Percentiles rank a stretch among this genome's conserved stretches.
Evolutionary conservation across 208 protist genomes (phyloP).

Genomic region (Crithidia bombi): DNA sequence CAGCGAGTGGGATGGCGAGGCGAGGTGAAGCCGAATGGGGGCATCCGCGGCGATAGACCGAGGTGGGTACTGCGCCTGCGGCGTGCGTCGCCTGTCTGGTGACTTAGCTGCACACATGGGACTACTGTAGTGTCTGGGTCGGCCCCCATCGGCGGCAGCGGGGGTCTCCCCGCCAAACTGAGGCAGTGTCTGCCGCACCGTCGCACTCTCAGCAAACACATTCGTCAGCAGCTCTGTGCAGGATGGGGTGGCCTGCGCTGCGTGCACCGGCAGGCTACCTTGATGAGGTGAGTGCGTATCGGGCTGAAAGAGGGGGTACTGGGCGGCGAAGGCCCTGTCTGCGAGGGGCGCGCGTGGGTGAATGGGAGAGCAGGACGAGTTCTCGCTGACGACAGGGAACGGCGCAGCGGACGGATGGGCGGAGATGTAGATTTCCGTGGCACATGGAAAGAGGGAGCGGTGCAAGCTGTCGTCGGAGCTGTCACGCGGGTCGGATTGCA

Average conservation of each 20-base stretch:
- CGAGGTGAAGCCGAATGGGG: neutral
- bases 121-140: too few relatives aligned
- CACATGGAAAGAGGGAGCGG: conserved; percentile 6
- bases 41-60: neutral
- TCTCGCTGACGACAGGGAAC: neutral
- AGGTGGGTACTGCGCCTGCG: neutral
- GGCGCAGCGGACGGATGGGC: neutral
- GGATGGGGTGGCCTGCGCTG: conserved; percentile 5
- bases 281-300: conserved; percentile 2
- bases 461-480: neutral
- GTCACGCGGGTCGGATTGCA: neutral
- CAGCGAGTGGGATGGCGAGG: neutral
- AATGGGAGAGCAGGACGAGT: neutral
- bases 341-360: neutral
- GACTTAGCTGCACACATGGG: too few relatives aligned
- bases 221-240: conserved; percentile 11
- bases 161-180: neutral
- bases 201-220: conserved; percentile 4
- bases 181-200: neutral
- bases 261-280: neutral
- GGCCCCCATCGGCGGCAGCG: too few relatives aligned
- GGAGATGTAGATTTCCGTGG: neutral
- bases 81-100: neutral
- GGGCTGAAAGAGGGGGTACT: conserved; percentile 19
- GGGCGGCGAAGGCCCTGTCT: neutral